Conservation (phyloP, 129 eudicot species). For the Arctium lappa region DNA sequence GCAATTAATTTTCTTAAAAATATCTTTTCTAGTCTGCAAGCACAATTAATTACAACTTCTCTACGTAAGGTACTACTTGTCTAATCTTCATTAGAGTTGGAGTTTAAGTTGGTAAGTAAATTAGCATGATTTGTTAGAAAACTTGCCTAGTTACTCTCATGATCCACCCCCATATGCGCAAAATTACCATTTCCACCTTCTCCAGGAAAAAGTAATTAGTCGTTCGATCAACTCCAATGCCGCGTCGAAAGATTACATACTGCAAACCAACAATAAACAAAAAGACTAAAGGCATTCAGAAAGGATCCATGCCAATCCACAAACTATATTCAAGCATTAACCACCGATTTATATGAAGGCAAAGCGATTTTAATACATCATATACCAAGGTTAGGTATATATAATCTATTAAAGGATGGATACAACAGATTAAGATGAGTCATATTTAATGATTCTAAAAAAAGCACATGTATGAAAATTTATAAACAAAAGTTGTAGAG, state of each 20-base stretch:
- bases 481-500: too few relatives aligned
- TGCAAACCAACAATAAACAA: constrained; percentile 3
- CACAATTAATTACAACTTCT: background rate
- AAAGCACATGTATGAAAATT: too few relatives aligned
- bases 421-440: too few relatives aligned
- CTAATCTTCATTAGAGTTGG: background rate
- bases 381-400: too few relatives aligned
- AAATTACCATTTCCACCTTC: constrained; percentile 78
- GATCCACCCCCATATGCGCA: constrained; percentile 77
- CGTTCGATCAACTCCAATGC: constrained; percentile 87
- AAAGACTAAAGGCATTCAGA: background rate
- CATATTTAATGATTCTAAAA: too few relatives aligned
- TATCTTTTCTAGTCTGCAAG: constrained; percentile 52
- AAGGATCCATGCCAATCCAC: background rate
- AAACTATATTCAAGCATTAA: background rate
- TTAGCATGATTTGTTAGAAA: background rate
- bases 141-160: constrained; percentile 66
- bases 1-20: constrained; percentile 38
- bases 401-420: too few relatives aligned
- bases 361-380: too few relatives aligned
- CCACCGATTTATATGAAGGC: too few relatives aligned
- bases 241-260: constrained; percentile 92
- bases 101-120: background rate
- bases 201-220: constrained; percentile 73
- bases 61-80: background rate